phyloP scores from a whole-genome alignment of 2,329 filamentous ascomycete species.

The Aspergillus costaricaensis region DNA sequence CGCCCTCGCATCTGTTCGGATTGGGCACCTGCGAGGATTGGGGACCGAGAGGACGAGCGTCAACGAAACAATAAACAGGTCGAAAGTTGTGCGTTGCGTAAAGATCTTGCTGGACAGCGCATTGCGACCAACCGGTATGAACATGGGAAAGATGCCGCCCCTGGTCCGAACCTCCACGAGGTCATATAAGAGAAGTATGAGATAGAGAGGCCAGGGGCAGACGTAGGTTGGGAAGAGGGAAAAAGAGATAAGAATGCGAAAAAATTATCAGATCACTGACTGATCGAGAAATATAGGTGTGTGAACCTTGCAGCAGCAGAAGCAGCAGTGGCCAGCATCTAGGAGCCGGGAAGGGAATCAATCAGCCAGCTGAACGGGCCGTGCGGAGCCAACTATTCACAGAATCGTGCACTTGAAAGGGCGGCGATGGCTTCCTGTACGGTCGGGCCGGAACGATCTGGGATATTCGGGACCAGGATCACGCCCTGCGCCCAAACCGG shows the following conservation, averaged over 20 bases:
- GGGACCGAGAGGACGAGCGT: conserved; percentile 1
- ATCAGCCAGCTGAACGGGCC: not conserved
- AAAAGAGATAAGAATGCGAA: not conserved
- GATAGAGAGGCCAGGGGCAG: not conserved
- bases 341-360: conserved; percentile 1
- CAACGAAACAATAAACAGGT: conserved; percentile 10
- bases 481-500: conserved; percentile 38
- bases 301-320: not conserved
- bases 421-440: conserved; percentile 38
- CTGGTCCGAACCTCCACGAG: conserved; percentile 20
- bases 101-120: conserved; percentile 15
- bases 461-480: conserved; percentile 44
- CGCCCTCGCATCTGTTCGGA: conserved; percentile 16
- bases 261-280: not conserved
- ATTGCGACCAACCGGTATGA: conserved; percentile 21
- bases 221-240: not conserved
- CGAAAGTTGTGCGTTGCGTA: conserved; percentile 11
- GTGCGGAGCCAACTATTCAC: conserved; percentile 26
- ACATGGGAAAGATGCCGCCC: conserved; percentile 17
- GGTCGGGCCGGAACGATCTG: conserved; percentile 43
- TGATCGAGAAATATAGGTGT: conserved; percentile 6
- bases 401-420: conserved; percentile 41
- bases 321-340: not conserved
- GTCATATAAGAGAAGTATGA: conserved; percentile 11
- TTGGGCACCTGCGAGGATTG: conserved; percentile 2